Percentiles rank a stretch among this genome's conserved stretches.
Evolutionary conservation across 441 rosid genomes (phyloP).

Genomic region (Manihot esculenta): DNA sequence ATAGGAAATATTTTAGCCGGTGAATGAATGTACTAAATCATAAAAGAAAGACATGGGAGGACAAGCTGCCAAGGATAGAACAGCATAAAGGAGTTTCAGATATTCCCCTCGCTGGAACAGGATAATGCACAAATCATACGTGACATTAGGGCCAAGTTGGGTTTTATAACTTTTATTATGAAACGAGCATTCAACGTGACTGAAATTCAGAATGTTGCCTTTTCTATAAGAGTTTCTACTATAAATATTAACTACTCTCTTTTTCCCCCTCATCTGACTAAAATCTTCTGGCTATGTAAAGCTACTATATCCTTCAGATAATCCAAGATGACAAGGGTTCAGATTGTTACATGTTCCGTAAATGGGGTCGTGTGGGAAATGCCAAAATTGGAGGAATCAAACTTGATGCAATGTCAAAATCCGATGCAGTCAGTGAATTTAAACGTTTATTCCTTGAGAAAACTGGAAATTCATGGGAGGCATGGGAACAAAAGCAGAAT

Average conservation of each 20-base stretch:
- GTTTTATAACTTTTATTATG: not conserved
- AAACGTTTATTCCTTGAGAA: slow-evolving; percentile 80
- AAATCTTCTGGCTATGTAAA: slow-evolving; percentile 31
- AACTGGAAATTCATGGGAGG: slow-evolving; percentile 91
- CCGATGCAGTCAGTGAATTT: slow-evolving; percentile 76
- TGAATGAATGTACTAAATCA: not conserved
- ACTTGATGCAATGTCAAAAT: slow-evolving; percentile 71
- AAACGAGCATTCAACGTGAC: not conserved
- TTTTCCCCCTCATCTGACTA: slow-evolving; percentile 10
- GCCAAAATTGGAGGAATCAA: slow-evolving; percentile 80
- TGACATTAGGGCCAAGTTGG: not conserved
- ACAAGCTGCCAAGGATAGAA: too few species aligned
- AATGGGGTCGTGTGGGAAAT: slow-evolving; percentile 97
- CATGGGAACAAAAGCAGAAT: slow-evolving; percentile 78
- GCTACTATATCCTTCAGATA: slow-evolving; percentile 92
- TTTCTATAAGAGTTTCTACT: slow-evolving; percentile 8
- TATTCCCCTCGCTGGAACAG: not conserved
- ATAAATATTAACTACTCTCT: slow-evolving; percentile 34
- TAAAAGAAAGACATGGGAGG: too few species aligned
- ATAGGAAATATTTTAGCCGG: too few species aligned
- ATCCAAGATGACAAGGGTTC: slow-evolving; percentile 86
- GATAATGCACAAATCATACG: not conserved
- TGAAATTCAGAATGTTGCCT: slow-evolving; percentile 17
- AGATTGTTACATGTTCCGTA: slow-evolving; percentile 74
- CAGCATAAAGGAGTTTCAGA: slow-evolving; percentile 7